Percentiles rank a stretch among this genome's conserved stretches.
Conservation (phyloP, 208 protist genomes). For the Trypanosomatidae sp. region DNA sequence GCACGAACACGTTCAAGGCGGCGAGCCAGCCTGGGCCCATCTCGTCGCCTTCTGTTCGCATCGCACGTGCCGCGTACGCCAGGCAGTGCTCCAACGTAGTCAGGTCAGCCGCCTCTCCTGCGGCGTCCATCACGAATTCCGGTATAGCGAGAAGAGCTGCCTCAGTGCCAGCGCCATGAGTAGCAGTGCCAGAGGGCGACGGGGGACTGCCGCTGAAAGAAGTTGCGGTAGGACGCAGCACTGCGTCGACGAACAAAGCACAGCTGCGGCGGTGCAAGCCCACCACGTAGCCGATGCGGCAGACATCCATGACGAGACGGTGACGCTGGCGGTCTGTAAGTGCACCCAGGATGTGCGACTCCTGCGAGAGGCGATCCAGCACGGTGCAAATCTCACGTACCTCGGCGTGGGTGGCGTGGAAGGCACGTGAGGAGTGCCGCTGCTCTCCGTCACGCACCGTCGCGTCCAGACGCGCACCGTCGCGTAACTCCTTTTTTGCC, state of each 20-base stretch:
- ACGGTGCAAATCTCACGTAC: slow-evolving; percentile 5
- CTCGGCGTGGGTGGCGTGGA: neutral
- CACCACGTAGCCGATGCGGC: slow-evolving; percentile 19
- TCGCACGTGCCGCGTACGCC: neutral
- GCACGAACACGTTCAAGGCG: slow-evolving; percentile 16
- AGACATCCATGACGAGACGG: slow-evolving; percentile 18
- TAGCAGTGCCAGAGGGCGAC: too few relatives aligned
- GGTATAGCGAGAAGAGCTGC: too few relatives aligned
- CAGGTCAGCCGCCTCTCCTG: slow-evolving; percentile 23
- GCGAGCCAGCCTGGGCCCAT: slow-evolving; percentile 4
- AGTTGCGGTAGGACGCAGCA: too few relatives aligned
- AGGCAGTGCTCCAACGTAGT: slow-evolving; percentile 17
- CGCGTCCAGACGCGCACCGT: too few relatives aligned
- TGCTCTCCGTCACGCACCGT: too few relatives aligned
- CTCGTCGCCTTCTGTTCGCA: neutral
- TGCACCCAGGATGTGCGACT: slow-evolving; percentile 5
- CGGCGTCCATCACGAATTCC: slow-evolving; percentile 32
- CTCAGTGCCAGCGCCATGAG: too few relatives aligned
- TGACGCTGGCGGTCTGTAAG: slow-evolving; percentile 18
- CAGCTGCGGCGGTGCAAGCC: slow-evolving; percentile 24
- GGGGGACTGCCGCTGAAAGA: too few relatives aligned
- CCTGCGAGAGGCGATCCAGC: slow-evolving; percentile 23
- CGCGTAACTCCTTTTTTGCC: too few relatives aligned
- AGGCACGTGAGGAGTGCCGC: too few relatives aligned
- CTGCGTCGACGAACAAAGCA: slow-evolving; percentile 17